phyloP scores from a whole-genome alignment of 2,329 filamentous ascomycete genomes.

The Dendryphion nanum region DNA sequence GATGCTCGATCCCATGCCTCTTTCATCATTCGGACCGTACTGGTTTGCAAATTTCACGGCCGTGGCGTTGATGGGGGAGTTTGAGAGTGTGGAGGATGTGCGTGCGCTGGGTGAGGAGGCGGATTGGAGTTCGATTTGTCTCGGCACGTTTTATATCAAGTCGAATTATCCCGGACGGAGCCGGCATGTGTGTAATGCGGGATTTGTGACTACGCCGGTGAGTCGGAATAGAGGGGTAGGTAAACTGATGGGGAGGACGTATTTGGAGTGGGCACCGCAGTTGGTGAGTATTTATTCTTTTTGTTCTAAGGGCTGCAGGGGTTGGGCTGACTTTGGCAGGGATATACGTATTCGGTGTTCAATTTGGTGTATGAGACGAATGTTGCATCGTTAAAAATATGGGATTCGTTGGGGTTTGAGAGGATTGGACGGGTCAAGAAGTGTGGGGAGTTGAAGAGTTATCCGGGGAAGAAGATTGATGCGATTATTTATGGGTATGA shows the following conservation, averaged over 20 bases:
- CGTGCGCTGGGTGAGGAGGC: constrained; percentile 15
- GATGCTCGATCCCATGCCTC: constrained; percentile 70
- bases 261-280: constrained; percentile 45
- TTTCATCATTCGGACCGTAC: constrained; percentile 71
- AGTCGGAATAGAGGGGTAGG: constrained; percentile 43
- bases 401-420: constrained; percentile 85
- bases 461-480: constrained; percentile 38
- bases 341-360: constrained; percentile 85
- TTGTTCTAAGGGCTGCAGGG: neutral
- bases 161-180: constrained; percentile 84
- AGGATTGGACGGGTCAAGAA: constrained; percentile 70
- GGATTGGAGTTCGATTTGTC: constrained; percentile 73
- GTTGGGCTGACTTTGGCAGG: constrained; percentile 39
- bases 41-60: constrained; percentile 87
- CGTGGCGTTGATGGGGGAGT: constrained; percentile 76
- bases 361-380: constrained; percentile 90
- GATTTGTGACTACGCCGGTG: constrained; percentile 42
- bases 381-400: constrained; percentile 78
- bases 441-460: constrained; percentile 40
- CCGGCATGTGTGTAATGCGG: constrained; percentile 73
- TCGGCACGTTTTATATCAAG: constrained; percentile 86
- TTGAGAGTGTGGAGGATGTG: constrained; percentile 50
- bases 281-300: constrained; percentile 21
- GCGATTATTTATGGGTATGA: constrained; percentile 56
- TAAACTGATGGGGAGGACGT: constrained; percentile 42